phyloP scores from a whole-genome alignment of 345 rosid genomes.

The Syzygium grande region DNA sequence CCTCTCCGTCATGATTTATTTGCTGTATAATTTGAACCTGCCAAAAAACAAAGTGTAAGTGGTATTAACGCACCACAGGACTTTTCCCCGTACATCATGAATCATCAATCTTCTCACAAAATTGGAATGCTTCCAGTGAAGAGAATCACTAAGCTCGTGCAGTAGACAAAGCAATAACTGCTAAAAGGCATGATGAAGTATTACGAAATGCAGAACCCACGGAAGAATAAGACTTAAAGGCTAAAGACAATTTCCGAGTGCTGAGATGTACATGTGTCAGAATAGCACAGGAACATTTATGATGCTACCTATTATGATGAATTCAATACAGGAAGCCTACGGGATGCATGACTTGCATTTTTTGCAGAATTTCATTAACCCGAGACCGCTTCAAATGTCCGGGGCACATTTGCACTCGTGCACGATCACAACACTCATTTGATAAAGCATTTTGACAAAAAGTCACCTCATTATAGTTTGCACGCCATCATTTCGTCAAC shows the following conservation, averaged over 20 bases:
- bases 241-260: neutral
- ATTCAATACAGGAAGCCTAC: neutral
- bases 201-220: neutral
- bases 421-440: neutral
- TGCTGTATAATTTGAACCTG: conserved; percentile 97
- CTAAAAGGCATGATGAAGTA: neutral
- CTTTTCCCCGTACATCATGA: neutral
- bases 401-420: neutral
- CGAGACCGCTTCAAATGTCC: neutral
- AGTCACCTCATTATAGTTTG: neutral
- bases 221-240: neutral
- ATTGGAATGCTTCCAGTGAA: neutral
- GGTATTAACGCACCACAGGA: neutral
- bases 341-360: neutral
- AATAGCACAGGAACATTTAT: neutral
- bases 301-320: neutral
- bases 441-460: neutral
- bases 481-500: neutral
- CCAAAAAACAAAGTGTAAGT: neutral
- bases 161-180: neutral
- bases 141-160: neutral
- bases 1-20: conserved; percentile 96
- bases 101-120: neutral
- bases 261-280: neutral
- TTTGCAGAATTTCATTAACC: neutral